Evolutionary conservation across 75 land plant species (phyloP).

Genomic region (Cunninghamia lanceolata): DNA sequence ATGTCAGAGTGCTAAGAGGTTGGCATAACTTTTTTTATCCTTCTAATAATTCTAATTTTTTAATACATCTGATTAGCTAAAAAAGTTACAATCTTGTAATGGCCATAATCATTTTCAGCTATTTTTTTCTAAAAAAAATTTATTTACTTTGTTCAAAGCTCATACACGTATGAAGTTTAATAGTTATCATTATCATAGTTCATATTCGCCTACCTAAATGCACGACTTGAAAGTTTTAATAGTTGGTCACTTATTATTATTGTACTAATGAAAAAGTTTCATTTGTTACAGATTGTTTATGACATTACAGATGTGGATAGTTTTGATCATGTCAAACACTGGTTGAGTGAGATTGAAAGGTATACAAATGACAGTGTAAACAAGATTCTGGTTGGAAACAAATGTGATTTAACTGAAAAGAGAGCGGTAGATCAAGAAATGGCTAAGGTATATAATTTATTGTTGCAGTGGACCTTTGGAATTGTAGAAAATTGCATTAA

Average conservation of each 20-base stretch:
- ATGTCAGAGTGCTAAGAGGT: too few relatives aligned
- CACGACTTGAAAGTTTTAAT: too few relatives aligned
- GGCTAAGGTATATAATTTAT: conserved; percentile 51
- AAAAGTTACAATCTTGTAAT: too few relatives aligned
- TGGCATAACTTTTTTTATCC: too few relatives aligned
- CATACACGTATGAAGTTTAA: too few relatives aligned
- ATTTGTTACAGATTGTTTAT: conserved; percentile 61
- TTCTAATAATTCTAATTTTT: too few relatives aligned
- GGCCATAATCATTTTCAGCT: too few relatives aligned
- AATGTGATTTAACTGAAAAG: conserved; percentile 63
- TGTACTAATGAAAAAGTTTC: not conserved
- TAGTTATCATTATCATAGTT: too few relatives aligned
- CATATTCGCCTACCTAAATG: too few relatives aligned
- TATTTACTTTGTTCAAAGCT: too few relatives aligned
- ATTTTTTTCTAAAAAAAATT: too few relatives aligned
- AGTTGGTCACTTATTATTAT: not conserved
- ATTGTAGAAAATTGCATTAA: conserved; percentile 1
- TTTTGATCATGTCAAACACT: conserved; percentile 83
- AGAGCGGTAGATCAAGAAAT: conserved; percentile 72
- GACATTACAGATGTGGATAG: conserved; percentile 85
- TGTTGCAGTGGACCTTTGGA: not conserved
- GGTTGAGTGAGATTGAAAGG: conserved; percentile 86
- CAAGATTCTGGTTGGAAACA: conserved; percentile 79
- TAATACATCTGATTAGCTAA: too few relatives aligned
- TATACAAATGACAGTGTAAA: conserved; percentile 83